phyloP scores from a whole-genome alignment of 495 filamentous ascomycete genomes.

The Cairneyella variabilis region DNA sequence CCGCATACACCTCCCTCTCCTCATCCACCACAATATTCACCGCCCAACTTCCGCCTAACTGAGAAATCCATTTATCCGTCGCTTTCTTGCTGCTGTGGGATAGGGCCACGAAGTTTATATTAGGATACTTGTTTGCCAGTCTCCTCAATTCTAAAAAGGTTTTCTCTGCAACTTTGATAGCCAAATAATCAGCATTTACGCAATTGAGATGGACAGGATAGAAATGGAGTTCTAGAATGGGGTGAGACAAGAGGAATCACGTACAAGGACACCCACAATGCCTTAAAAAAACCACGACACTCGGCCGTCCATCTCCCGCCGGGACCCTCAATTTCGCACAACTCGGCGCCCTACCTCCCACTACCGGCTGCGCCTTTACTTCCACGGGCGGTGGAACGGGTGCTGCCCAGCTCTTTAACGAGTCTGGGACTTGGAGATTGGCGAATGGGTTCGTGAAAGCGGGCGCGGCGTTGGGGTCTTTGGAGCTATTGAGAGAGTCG shows the following conservation, averaged over 20 bases:
- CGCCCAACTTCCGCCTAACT: conserved; percentile 48
- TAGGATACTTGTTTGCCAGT: conserved; percentile 41
- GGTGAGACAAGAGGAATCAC: background rate
- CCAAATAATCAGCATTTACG: too few species aligned
- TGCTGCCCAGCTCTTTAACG: conserved; percentile 42
- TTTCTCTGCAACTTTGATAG: conserved; percentile 53
- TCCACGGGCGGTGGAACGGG: conserved; percentile 42
- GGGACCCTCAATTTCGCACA: conserved; percentile 44
- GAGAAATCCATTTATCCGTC: conserved; percentile 51
- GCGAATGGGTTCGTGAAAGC: conserved; percentile 22
- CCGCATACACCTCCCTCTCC: conserved; percentile 45
- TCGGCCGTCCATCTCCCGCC: conserved; percentile 35
- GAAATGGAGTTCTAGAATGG: background rate
- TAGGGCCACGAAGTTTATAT: conserved; percentile 52
- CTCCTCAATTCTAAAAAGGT: conserved; percentile 46
- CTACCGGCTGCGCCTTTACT: conserved; percentile 35
- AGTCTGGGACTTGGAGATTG: conserved; percentile 33
- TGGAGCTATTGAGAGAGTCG: conserved; percentile 3
- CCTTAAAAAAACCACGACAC: conserved; percentile 53
- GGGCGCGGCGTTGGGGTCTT: conserved; percentile 22
- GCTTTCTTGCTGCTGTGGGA: conserved; percentile 48
- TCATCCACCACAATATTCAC: conserved; percentile 52
- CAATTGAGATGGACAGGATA: background rate
- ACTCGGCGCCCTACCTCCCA: conserved; percentile 44
- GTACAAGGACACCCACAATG: conserved; percentile 60